Percentiles rank a stretch among this genome's conserved stretches.
These are phyloP conservation scores for Stagonosporopsis cucurbitacearum DNA, from an alignment of 2,329 filamentous ascomycete genomes.

Conservation along the genomic window DNA sequence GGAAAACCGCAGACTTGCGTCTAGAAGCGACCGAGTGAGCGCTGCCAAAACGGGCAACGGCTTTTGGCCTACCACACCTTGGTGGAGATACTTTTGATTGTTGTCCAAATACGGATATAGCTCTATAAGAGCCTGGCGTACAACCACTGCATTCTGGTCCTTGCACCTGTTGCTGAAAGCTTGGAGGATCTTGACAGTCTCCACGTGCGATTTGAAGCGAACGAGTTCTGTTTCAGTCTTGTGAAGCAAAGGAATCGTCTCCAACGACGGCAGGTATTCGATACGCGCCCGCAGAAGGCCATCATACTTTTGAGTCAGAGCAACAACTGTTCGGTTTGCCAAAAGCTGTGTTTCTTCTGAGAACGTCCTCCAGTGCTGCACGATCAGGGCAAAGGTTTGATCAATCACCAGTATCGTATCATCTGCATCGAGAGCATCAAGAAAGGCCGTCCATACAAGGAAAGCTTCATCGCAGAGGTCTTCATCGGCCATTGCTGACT, in stretches of 20 bases:
- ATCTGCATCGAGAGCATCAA: constrained; percentile 72
- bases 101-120: constrained; percentile 73
- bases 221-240: constrained; percentile 71
- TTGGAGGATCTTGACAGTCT: constrained; percentile 69
- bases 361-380: constrained; percentile 77
- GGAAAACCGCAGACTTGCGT: constrained; percentile 83
- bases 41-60: constrained; percentile 75
- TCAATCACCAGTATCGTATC: constrained; percentile 83
- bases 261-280: constrained; percentile 78
- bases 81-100: constrained; percentile 80
- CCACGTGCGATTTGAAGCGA: constrained; percentile 68
- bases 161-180: constrained; percentile 76
- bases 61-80: constrained; percentile 81
- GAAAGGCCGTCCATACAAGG: constrained; percentile 81
- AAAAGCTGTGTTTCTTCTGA: constrained; percentile 64
- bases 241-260: constrained; percentile 70
- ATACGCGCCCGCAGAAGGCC: constrained; percentile 69
- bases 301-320: constrained; percentile 69
- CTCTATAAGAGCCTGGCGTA: constrained; percentile 80
- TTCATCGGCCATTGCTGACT: constrained; percentile 78
- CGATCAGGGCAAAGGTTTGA: constrained; percentile 87
- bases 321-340: constrained; percentile 68
- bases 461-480: constrained; percentile 81
- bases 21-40: constrained; percentile 79
- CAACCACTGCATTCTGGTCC: constrained; percentile 86